Evolutionary conservation across 805 yeast species (phyloP).

Genomic region (Metschnikowia peoriensis): DNA sequence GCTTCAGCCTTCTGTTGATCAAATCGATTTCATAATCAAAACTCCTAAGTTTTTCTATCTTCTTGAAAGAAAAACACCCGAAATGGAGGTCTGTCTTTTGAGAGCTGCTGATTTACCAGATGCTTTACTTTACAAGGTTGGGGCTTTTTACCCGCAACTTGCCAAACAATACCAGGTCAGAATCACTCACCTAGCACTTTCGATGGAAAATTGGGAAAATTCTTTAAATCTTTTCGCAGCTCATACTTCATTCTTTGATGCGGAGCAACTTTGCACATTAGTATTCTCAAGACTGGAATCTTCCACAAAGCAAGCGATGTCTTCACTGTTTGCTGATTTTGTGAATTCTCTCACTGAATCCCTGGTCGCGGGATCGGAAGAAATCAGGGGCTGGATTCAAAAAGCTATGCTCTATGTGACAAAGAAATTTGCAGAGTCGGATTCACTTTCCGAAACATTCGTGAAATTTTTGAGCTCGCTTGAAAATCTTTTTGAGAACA

Average conservation of each 20-base stretch:
- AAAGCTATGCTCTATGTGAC: conserved; percentile 61
- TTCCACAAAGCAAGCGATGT: conserved; percentile 29
- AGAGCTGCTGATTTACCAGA: conserved; percentile 6
- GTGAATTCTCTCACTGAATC: conserved; percentile 12
- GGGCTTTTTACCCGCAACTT: conserved; percentile 12
- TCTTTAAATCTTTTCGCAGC: conserved; percentile 19
- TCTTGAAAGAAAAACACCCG: conserved; percentile 8
- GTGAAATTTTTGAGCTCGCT: conserved; percentile 28
- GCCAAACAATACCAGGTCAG: conserved; percentile 9
- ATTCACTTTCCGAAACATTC: conserved; percentile 27
- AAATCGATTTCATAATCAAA: conserved; percentile 7
- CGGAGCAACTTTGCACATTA: conserved; percentile 17
- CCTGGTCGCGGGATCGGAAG: conserved; percentile 18
- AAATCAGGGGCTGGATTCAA: conserved; percentile 50
- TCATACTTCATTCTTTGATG: conserved; percentile 8
- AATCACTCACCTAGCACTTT: conserved; percentile 16
- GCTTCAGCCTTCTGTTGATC: conserved; percentile 3
- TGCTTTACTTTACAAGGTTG: conserved; percentile 14
- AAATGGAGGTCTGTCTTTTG: conserved; percentile 5
- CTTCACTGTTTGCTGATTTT: conserved; percentile 28
- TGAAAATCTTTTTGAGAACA: conserved; percentile 12
- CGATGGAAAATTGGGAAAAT: conserved; percentile 19
- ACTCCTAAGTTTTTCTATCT: conserved; percentile 9
- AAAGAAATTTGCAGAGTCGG: conserved; percentile 56
- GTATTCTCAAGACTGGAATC: conserved; percentile 22